Conservation (phyloP, 441 rosid genomes). For the Biscutella laevigata region DNA sequence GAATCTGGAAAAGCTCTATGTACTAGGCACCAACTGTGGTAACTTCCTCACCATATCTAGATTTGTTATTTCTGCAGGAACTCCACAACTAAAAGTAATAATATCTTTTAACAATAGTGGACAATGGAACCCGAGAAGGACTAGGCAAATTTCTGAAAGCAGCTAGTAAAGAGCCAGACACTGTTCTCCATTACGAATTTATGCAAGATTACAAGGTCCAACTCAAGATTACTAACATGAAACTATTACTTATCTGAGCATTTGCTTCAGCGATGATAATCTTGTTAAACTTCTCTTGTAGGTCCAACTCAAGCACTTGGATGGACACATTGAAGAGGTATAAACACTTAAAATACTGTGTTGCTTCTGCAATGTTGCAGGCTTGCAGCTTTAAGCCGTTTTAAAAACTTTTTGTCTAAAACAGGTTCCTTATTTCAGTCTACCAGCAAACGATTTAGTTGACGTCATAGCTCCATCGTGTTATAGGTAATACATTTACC, state of each 20-base stretch:
- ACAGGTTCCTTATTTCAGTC: constrained; percentile 99
- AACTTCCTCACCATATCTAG: constrained; percentile 14
- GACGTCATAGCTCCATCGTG: constrained; percentile 98
- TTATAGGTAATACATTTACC: constrained; percentile 54
- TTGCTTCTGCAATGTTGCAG: constrained; percentile 18
- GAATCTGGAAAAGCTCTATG: constrained; percentile 87
- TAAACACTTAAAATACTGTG: constrained; percentile 18
- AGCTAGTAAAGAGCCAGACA: constrained; percentile 83
- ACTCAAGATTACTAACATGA: constrained; percentile 6
- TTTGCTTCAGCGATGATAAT: constrained; percentile 7
- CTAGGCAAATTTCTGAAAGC: constrained; percentile 85
- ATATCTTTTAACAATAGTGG: constrained; percentile 45
- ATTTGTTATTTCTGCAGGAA: background rate
- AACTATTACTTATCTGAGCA: constrained; percentile 6
- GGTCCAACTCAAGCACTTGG: constrained; percentile 94
- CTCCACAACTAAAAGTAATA: background rate
- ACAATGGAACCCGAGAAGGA: constrained; percentile 92
- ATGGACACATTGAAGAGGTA: constrained; percentile 97
- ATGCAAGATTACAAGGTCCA: constrained; percentile 99
- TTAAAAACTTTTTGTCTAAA: constrained; percentile 37
- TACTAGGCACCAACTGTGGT: constrained; percentile 95
- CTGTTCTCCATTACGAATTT: constrained; percentile 91
- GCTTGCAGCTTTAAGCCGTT: constrained; percentile 30
- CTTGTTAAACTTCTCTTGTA: constrained; percentile 23
- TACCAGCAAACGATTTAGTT: constrained; percentile 87